Conservation (phyloP, 2,329 filamentous ascomycete species). For the Cladosporium sp. region DNA sequence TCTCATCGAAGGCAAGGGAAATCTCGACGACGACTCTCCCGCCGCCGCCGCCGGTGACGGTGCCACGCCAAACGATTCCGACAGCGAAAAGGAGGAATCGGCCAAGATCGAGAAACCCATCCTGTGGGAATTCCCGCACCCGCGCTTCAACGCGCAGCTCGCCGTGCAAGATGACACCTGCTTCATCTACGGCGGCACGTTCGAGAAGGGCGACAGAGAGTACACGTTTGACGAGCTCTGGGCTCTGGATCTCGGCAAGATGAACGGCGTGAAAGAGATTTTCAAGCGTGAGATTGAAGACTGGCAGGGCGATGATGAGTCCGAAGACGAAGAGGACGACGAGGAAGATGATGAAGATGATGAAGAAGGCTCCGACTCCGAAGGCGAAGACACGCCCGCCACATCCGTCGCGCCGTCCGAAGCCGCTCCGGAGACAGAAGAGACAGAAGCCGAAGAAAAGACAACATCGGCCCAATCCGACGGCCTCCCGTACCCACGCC, state of each 20-base stretch:
- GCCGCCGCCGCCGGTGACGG: background rate
- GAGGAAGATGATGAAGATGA: slow-evolving; percentile 49
- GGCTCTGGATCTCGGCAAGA: slow-evolving; percentile 85
- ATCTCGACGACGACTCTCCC: slow-evolving; percentile 33
- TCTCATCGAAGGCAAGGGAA: slow-evolving; percentile 69
- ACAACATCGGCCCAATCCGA: slow-evolving; percentile 58
- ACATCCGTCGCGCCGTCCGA: slow-evolving; percentile 17
- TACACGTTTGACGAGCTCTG: slow-evolving; percentile 96
- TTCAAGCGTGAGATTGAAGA: slow-evolving; percentile 81
- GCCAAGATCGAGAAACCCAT: slow-evolving; percentile 49
- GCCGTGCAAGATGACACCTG: slow-evolving; percentile 88
- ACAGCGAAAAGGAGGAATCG: slow-evolving; percentile 52
- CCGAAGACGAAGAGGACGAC: slow-evolving; percentile 45
- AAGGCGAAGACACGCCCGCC: slow-evolving; percentile 38
- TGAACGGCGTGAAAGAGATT: slow-evolving; percentile 89
- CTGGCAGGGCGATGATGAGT: slow-evolving; percentile 59
- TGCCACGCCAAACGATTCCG: slow-evolving; percentile 26
- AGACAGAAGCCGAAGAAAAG: slow-evolving; percentile 22
- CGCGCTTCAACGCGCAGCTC: slow-evolving; percentile 84
- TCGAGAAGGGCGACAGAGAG: slow-evolving; percentile 89
- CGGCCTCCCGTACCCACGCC: slow-evolving; percentile 67
- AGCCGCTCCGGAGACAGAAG: slow-evolving; percentile 15
- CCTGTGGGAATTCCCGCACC: slow-evolving; percentile 79
- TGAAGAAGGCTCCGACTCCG: slow-evolving; percentile 37
- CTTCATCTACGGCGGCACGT: slow-evolving; percentile 93